A percentile compares a stretch with the other conserved stretches of the same genome.
Evolutionary conservation across 176 grass and related monocot species (phyloP).

Genomic region (Saccharum spontaneum): DNA sequence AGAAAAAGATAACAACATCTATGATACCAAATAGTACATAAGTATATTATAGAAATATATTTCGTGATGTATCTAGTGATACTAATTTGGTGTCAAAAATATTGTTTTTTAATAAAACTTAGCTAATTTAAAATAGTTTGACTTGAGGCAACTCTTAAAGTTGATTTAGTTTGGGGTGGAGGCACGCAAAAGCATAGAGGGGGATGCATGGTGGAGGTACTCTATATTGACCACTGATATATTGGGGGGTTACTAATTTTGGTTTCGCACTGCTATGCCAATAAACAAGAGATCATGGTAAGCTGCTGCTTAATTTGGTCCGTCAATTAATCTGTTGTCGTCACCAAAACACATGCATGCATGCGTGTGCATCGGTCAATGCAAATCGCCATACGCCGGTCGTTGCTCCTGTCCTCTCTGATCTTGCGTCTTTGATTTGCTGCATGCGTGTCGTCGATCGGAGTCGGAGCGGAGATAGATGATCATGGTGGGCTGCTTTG

Average conservation of each 20-base stretch:
- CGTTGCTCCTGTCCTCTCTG: neutral
- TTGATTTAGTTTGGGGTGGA: too few species aligned
- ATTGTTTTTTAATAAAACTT: too few species aligned
- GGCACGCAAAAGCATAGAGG: too few species aligned
- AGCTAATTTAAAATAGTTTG: too few species aligned
- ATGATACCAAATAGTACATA: too few species aligned
- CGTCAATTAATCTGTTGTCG: neutral
- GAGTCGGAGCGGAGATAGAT: too few species aligned
- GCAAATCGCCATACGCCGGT: neutral
- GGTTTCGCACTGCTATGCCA: neutral
- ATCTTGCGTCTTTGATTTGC: neutral
- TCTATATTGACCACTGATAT: neutral
- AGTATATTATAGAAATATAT: too few species aligned
- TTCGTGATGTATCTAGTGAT: too few species aligned
- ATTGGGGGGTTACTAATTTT: neutral
- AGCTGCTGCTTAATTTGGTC: neutral
- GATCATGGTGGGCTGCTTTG: conserved; percentile 41
- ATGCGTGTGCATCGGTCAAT: neutral
- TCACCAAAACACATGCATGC: neutral
- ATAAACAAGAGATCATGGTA: neutral
- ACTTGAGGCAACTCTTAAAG: too few species aligned
- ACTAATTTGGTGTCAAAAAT: too few species aligned
- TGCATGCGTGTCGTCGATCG: neutral
- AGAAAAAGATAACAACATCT: too few species aligned
- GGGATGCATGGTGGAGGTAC: too few species aligned